These are phyloP conservation scores for Funneliformis geosporum DNA, from an alignment of 192 early-diverging fungal species.

Conservation along the genomic window DNA sequence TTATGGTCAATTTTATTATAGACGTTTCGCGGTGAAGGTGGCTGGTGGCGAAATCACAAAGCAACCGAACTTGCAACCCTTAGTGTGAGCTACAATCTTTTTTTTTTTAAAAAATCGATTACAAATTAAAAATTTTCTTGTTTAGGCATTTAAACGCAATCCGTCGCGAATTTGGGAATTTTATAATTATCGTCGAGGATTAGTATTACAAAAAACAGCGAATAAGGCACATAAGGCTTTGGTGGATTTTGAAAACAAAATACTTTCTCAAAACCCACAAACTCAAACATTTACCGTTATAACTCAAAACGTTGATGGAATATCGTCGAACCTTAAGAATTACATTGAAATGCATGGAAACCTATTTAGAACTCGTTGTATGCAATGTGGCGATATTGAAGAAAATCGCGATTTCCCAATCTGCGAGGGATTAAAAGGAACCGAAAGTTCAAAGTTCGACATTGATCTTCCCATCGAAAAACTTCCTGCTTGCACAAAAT, in stretches of 20 bases:
- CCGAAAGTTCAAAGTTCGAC: background rate
- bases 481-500: slow-evolving; percentile 14
- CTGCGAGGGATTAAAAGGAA: slow-evolving; percentile 13
- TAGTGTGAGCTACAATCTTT: background rate
- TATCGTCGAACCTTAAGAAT: slow-evolving; percentile 9
- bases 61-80: slow-evolving; percentile 18
- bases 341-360: slow-evolving; percentile 33
- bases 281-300: slow-evolving; percentile 30
- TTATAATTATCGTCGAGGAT: slow-evolving; percentile 35
- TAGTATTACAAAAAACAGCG: slow-evolving; percentile 21
- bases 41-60: slow-evolving; percentile 8
- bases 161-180: slow-evolving; percentile 34
- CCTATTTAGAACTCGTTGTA: slow-evolving; percentile 34
- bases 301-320: slow-evolving; percentile 35
- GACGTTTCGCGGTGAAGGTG: slow-evolving; percentile 31
- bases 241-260: slow-evolving; percentile 11
- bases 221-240: slow-evolving; percentile 33
- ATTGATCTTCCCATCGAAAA: slow-evolving; percentile 1
- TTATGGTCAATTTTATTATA: background rate
- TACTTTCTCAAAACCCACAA: background rate
- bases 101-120: background rate
- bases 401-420: slow-evolving; percentile 32
- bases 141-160: slow-evolving; percentile 29
- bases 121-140: background rate
- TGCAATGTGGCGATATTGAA: slow-evolving; percentile 13